These are phyloP conservation scores for Podila epicladia DNA, from an alignment of 192 early-diverging fungal genomes.

Conservation along the genomic window DNA sequence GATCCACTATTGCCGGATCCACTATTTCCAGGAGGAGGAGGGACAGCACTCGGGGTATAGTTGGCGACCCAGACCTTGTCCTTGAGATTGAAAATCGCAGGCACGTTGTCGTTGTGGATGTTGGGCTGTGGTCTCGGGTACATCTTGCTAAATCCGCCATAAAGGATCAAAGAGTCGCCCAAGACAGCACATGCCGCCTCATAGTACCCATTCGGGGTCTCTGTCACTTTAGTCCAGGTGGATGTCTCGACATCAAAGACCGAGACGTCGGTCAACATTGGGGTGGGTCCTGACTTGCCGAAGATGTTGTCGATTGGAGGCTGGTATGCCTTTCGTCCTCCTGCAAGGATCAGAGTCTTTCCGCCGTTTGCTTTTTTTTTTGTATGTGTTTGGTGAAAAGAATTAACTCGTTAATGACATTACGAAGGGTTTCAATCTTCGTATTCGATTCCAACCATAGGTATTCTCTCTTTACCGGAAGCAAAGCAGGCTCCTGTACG, in stretches of 20 bases:
- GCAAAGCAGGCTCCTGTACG: too few species aligned
- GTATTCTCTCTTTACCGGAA: too few species aligned
- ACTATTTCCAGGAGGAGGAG: background rate
- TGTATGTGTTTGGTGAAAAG: too few species aligned
- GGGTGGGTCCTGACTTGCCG: too few species aligned
- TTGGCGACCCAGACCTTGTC: conserved; percentile 3
- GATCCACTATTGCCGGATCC: too few species aligned
- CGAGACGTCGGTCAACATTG: background rate
- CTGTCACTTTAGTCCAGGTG: background rate
- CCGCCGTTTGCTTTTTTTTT: too few species aligned
- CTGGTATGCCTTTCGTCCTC: too few species aligned
- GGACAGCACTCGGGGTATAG: background rate
- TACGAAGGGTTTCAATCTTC: too few species aligned
- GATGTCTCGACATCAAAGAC: background rate
- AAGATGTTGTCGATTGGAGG: too few species aligned
- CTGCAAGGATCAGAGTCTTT: too few species aligned
- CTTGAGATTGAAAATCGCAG: background rate
- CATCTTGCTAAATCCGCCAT: background rate
- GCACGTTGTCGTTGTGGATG: background rate
- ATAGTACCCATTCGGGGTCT: background rate
- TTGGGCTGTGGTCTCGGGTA: background rate
- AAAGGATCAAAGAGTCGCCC: background rate
- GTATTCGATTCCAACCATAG: too few species aligned
- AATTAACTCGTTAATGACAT: too few species aligned
- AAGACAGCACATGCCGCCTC: background rate